Evolutionary conservation across 2,329 filamentous ascomycete species (phyloP).

Genomic region (Neurospora sp.): DNA sequence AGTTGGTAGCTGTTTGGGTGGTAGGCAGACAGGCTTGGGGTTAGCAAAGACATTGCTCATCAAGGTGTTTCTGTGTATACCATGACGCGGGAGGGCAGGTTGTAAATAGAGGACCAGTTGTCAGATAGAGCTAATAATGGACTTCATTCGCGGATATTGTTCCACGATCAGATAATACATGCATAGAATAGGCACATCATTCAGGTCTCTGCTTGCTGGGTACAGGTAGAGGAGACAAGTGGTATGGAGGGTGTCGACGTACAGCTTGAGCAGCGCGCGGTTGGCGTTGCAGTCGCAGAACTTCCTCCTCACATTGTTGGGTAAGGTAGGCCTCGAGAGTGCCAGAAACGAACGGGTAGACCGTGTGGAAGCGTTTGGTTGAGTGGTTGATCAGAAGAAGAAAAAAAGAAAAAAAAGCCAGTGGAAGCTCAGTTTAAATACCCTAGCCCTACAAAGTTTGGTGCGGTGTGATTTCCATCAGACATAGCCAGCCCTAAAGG

Average conservation of each 20-base stretch:
- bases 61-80: neutral
- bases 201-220: too few relatives aligned
- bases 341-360: constrained; percentile 36
- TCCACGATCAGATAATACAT: neutral
- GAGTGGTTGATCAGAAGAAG: too few relatives aligned
- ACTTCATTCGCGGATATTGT: constrained; percentile 6
- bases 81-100: neutral
- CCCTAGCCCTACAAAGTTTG: too few relatives aligned
- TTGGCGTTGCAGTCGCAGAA: constrained; percentile 96
- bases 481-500: too few relatives aligned
- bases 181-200: too few relatives aligned
- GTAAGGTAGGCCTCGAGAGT: constrained; percentile 90
- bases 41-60: constrained; percentile 3
- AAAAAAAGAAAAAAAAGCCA: too few relatives aligned
- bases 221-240: too few relatives aligned
- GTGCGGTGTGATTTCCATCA: too few relatives aligned
- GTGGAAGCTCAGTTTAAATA: too few relatives aligned
- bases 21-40: constrained; percentile 4
- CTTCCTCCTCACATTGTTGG: constrained; percentile 87
- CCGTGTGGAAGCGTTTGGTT: too few relatives aligned
- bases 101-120: constrained; percentile 12
- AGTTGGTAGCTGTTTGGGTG: constrained; percentile 77
- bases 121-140: constrained; percentile 70
- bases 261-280: constrained; percentile 52
- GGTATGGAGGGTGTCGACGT: too few relatives aligned